phyloP scores from a whole-genome alignment of 2,329 filamentous ascomycete species.

The Penicillium sp. region DNA sequence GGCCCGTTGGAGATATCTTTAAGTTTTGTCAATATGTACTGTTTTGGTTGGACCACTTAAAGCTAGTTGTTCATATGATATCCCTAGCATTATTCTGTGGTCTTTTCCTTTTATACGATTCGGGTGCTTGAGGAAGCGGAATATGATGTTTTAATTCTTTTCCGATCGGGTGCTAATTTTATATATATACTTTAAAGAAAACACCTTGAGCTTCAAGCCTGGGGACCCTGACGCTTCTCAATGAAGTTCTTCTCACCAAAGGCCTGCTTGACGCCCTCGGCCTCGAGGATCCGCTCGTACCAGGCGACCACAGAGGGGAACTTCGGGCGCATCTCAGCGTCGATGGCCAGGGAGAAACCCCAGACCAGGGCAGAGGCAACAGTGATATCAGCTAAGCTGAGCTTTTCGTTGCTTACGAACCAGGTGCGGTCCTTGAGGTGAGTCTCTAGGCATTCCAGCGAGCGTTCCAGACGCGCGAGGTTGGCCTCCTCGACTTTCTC shows the following conservation, averaged over 20 bases:
- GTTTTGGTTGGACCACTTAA: neutral
- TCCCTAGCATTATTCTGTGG: neutral
- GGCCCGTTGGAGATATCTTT: neutral
- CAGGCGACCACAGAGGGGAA: constrained; percentile 24
- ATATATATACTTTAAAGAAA: too few species aligned
- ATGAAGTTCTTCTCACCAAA: constrained; percentile 29
- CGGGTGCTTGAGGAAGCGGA: neutral
- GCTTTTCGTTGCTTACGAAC: constrained; percentile 20
- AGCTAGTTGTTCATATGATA: neutral
- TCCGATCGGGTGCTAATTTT: too few species aligned
- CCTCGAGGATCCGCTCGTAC: constrained; percentile 25
- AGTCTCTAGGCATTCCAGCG: constrained; percentile 20
- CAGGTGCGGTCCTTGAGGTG: constrained; percentile 23
- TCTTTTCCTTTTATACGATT: neutral
- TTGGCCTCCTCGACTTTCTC: constrained; percentile 18
- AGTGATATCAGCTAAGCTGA: constrained; percentile 30
- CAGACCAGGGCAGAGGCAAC: constrained; percentile 26
- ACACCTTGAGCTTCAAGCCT: neutral
- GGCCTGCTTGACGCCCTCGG: constrained; percentile 28
- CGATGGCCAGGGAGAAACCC: constrained; percentile 26
- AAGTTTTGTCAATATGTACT: neutral
- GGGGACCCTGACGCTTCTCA: constrained; percentile 22
- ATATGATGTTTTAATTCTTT: neutral
- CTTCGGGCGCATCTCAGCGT: constrained; percentile 28
- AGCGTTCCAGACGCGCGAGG: constrained; percentile 21